phyloP scores from a whole-genome alignment of 1,284 basidiomycete genomes.

The Farysia itapuensis region DNA sequence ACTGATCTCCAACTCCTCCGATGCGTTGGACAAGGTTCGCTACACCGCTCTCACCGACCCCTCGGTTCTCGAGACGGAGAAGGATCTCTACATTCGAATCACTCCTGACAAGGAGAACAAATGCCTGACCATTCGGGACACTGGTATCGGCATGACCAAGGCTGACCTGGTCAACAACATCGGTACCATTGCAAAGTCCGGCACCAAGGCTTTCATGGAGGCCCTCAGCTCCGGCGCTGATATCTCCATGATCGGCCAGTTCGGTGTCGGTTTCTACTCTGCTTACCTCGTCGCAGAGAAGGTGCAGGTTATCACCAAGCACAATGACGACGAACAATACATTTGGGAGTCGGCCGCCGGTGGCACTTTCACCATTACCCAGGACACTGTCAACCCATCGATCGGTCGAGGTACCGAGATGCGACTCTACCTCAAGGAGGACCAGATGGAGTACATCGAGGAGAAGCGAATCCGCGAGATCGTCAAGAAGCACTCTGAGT shows the following conservation, averaged over 20 bases:
- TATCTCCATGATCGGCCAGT: conserved; percentile 68
- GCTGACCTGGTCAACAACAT: conserved; percentile 83
- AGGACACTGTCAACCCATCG: conserved; percentile 82
- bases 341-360: conserved; percentile 99
- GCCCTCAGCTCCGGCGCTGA: conserved; percentile 88
- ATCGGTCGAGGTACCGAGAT: conserved; percentile 94
- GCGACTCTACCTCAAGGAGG: conserved; percentile 95
- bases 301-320: conserved; percentile 97
- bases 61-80: conserved; percentile 54
- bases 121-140: conserved; percentile 85
- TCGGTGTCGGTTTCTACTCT: conserved; percentile 99
- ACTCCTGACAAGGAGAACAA: conserved; percentile 89
- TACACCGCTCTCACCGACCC: conserved; percentile 59
- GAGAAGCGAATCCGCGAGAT: conserved; percentile 99
- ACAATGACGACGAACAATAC: conserved; percentile 99
- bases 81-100: conserved; percentile 60
- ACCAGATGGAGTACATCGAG: conserved; percentile 97
- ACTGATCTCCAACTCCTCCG: conserved; percentile 59
- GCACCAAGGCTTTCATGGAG: conserved; percentile 87
- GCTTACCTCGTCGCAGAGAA: conserved; percentile 98
- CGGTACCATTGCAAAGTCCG: conserved; percentile 98
- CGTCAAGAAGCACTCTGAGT: conserved; percentile 99
- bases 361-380: conserved; percentile 98
- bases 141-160: conserved; percentile 80
- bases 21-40: conserved; percentile 60